phyloP scores from a whole-genome alignment of 2,329 filamentous ascomycete genomes.

The Apiospora marii region DNA sequence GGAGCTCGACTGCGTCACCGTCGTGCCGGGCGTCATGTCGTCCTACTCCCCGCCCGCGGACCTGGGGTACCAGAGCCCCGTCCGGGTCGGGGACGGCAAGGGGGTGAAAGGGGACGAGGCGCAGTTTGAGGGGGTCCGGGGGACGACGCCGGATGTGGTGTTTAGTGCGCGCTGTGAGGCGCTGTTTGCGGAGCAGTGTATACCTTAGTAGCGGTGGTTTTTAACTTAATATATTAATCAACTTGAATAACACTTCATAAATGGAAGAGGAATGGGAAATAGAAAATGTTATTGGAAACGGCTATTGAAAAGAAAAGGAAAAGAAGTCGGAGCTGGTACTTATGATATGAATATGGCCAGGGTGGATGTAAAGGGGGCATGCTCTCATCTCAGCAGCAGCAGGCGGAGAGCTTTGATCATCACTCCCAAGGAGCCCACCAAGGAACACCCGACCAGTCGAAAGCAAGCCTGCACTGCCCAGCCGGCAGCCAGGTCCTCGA shows the following conservation, averaged over 20 bases:
- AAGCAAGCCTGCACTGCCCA: neutral
- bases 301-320: neutral
- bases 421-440: too few relatives aligned
- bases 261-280: neutral
- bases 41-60: conserved; percentile 42
- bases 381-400: neutral
- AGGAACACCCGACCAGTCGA: too few relatives aligned
- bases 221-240: neutral
- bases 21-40: conserved; percentile 47
- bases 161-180: conserved; percentile 46
- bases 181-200: conserved; percentile 40
- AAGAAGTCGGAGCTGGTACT: too few relatives aligned
- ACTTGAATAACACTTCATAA: neutral
- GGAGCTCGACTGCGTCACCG: conserved; percentile 44
- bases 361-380: neutral
- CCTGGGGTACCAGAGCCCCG: conserved; percentile 33
- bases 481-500: neutral
- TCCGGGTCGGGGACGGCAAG: conserved; percentile 32
- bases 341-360: too few relatives aligned
- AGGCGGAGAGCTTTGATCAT: neutral
- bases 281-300: too few relatives aligned
- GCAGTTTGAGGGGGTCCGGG: conserved; percentile 40
- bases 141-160: conserved; percentile 44
- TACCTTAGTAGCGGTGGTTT: conserved; percentile 6
- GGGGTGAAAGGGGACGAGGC: conserved; percentile 32